A percentile compares a stretch with the other conserved stretches of the same genome.
Conservation (phyloP, 1,284 basidiomycete species). For the Vanrija sp. region DNA sequence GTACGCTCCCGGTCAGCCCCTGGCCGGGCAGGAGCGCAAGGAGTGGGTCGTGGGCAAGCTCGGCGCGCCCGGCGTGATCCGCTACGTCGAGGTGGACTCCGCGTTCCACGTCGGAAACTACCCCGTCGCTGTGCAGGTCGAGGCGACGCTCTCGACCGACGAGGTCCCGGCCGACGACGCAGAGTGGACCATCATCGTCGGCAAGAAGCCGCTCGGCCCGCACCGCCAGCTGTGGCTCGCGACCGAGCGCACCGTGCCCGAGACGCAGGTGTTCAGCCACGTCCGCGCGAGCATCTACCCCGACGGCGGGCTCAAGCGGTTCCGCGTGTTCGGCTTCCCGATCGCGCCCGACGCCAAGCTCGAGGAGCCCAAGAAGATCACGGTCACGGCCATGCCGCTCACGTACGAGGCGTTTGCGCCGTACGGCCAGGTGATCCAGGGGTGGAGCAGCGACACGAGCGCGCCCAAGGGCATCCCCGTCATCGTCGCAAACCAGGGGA, state of each 20-base stretch:
- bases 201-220: conserved; percentile 76
- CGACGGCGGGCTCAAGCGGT: conserved; percentile 91
- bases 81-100: conserved; percentile 84
- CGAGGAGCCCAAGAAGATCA: conserved; percentile 10
- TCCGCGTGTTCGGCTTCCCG: conserved; percentile 72
- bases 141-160: conserved; percentile 30
- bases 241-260: conserved; percentile 59
- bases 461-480: conserved; percentile 58
- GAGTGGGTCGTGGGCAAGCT: conserved; percentile 90
- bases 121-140: conserved; percentile 59
- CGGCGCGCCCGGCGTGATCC: conserved; percentile 67
- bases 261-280: conserved; percentile 66
- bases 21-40: conserved; percentile 61
- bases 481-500: conserved; percentile 76
- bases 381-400: conserved; percentile 61
- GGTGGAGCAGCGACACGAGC: conserved; percentile 48
- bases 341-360: conserved; percentile 18
- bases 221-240: conserved; percentile 87
- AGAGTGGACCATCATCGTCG: conserved; percentile 70
- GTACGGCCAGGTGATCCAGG: conserved; percentile 84
- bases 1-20: conserved; percentile 26
- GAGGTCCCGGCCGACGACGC: conserved; percentile 46
- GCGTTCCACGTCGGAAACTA: conserved; percentile 96
- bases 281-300: conserved; percentile 86
- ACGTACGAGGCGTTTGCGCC: conserved; percentile 77